Conservation (phyloP, 1,284 basidiomycete species). For the Cryptococcus maquisensis region DNA sequence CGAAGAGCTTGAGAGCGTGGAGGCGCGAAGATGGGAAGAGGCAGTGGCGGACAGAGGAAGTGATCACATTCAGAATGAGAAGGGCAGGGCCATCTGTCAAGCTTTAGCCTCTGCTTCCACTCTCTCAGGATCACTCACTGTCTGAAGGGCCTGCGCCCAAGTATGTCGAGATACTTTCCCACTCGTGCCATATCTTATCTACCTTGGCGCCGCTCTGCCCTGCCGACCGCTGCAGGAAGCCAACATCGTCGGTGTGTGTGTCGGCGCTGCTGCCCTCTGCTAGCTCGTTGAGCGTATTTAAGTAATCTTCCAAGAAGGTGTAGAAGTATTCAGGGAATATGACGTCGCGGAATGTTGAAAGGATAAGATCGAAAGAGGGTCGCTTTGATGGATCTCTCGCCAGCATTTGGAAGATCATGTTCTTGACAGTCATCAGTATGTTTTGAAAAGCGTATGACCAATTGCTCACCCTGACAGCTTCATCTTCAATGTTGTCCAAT, state of each 20-base stretch:
- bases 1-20: conserved; percentile 77
- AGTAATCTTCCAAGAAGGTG: conserved; percentile 86
- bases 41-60: conserved; percentile 87
- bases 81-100: conserved; percentile 69
- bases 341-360: conserved; percentile 69
- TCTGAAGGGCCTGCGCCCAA: conserved; percentile 27
- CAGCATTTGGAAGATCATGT: conserved; percentile 86
- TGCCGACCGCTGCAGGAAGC: conserved; percentile 27
- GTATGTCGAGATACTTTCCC: conserved; percentile 42
- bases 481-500: conserved; percentile 73
- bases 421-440: conserved; percentile 51
- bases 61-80: conserved; percentile 75
- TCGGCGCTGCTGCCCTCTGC: conserved; percentile 3
- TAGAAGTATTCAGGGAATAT: conserved; percentile 92
- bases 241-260: background rate
- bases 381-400: conserved; percentile 69
- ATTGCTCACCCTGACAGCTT: conserved; percentile 66
- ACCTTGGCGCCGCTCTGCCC: conserved; percentile 33
- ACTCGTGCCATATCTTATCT: conserved; percentile 42
- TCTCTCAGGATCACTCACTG: conserved; percentile 20
- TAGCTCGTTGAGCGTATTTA: conserved; percentile 69
- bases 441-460: background rate
- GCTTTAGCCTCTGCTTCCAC: background rate
- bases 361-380: conserved; percentile 76
- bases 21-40: conserved; percentile 79